A percentile compares a stretch with the other conserved stretches of the same genome.
Conservation (phyloP, 768 basidiomycete species). For the Gloeophyllum trabeum region DNA sequence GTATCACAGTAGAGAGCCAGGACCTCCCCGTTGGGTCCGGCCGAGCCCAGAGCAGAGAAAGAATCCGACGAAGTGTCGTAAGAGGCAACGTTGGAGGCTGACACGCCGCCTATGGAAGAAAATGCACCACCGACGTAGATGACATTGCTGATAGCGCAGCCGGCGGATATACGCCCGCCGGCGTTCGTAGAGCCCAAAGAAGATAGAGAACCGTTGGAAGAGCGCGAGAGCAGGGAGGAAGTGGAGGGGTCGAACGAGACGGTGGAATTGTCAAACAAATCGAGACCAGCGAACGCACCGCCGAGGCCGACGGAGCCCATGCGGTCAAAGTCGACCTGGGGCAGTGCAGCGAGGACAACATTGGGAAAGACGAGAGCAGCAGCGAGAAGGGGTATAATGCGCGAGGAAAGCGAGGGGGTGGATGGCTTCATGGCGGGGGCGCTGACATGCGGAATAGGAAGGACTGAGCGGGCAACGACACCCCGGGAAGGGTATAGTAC, state of each 20-base stretch:
- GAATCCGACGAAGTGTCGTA: conserved; percentile 48
- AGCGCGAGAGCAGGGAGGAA: conserved; percentile 61
- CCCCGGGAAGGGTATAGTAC: not conserved
- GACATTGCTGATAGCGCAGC: conserved; percentile 56
- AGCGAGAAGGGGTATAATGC: conserved; percentile 16
- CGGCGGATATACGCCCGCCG: conserved; percentile 67
- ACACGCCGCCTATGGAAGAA: conserved; percentile 47
- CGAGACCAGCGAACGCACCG: conserved; percentile 83
- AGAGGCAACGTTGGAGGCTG: conserved; percentile 64
- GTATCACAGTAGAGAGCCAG: conserved; percentile 69
- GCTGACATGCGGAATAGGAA: not conserved
- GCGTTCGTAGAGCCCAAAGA: conserved; percentile 67
- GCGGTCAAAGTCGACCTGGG: conserved; percentile 57
- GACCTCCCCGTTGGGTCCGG: conserved; percentile 69
- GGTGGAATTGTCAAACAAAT: conserved; percentile 52
- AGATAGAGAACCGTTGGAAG: conserved; percentile 52
- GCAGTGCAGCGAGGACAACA: conserved; percentile 27
- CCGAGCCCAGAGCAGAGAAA: conserved; percentile 53
- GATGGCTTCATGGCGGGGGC: conserved; percentile 2
- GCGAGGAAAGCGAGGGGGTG: conserved; percentile 5
- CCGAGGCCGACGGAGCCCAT: conserved; percentile 90
- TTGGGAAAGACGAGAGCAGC: conserved; percentile 6
- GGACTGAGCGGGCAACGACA: too few relatives aligned
- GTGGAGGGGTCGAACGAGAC: conserved; percentile 58
- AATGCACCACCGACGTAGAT: conserved; percentile 85